Base-by-base conservation (phyloP, 2,329 filamentous ascomycete species). In the Aspergillus niger region DNA sequence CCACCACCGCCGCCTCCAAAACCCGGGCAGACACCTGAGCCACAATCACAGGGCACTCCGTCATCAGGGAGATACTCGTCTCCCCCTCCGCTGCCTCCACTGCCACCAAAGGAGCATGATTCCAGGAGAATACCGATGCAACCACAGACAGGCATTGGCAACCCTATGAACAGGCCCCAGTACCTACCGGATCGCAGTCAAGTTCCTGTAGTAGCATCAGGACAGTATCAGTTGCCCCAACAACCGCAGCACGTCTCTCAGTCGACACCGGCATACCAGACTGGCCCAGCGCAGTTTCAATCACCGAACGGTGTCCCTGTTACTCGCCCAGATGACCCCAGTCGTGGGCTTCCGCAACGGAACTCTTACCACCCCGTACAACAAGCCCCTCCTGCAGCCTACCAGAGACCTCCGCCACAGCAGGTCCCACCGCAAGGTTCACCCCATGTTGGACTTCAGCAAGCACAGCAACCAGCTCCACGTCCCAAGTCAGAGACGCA, bases 1-100 rank as follows among this genome's bases (percentile, higher is more conserved):
- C 74, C 74, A 13, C 76, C 76, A 11, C 72, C 70, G 22, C 69
- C 76, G 11, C 77, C 77, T 32, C 76, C 77, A 7, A 79, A 78
- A 58, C 73, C 71, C 13, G 71, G 72, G 15, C 70, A 70, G 51
- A 28, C 60, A 30, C 57, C 63, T 43, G 63, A 65, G 20, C 64
- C 64, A 20, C 65, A 63, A 30, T 57, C 48, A 24, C 59, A 60
- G 56, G 65, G 62, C 47, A 32, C 60, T 50, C 65, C 60, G 48
- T 63, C 51, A 20, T 62, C 65, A 63, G 71, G 69, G 20, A 68
- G 70, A 62, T 71, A 72, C 63, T 63, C 61, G 51, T 65, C 74
- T 26, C 70, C 74, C 5, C 70, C 75, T 8, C 69, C 73, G 17
- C 56, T 78, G 69, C 64, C 78, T 66, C 78, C 78, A 15, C 64